A percentile compares a stretch with the other conserved stretches of the same genome.
Evolutionary conservation across 2,329 filamentous ascomycete species (phyloP).

Genomic region (Graphium sp.): DNA sequence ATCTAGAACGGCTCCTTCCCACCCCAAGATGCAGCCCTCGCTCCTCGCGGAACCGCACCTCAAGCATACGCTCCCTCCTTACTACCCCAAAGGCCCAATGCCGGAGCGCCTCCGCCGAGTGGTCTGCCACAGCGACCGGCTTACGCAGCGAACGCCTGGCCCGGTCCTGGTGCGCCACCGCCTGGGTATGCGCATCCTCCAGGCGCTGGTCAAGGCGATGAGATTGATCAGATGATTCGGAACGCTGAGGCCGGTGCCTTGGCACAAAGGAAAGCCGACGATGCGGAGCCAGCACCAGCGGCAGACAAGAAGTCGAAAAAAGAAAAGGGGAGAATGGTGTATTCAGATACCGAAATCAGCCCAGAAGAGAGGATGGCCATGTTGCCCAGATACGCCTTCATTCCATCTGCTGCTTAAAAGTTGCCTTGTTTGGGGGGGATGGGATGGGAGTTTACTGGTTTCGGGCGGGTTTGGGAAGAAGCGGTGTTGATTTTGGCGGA

Average conservation of each 20-base stretch:
- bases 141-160: slow-evolving; percentile 15
- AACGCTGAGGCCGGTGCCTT: slow-evolving; percentile 46
- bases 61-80: slow-evolving; percentile 18
- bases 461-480: no score
- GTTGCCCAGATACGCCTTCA: slow-evolving; percentile 59
- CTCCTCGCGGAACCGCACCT: slow-evolving; percentile 9
- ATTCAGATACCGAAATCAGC: slow-evolving; percentile 62
- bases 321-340: slow-evolving; percentile 58
- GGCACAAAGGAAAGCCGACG: slow-evolving; percentile 22
- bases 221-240: slow-evolving; percentile 48
- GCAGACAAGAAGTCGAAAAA: slow-evolving; percentile 52
- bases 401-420: no score
- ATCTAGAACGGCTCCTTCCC: neutral
- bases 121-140: slow-evolving; percentile 27
- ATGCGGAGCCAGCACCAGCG: slow-evolving; percentile 18
- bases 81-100: slow-evolving; percentile 27
- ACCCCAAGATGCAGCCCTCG: slow-evolving; percentile 3
- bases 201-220: slow-evolving; percentile 31
- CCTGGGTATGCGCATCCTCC: slow-evolving; percentile 25
- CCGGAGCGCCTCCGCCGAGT: slow-evolving; percentile 16
- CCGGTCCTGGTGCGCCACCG: slow-evolving; percentile 9
- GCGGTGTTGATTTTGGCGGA: no score
- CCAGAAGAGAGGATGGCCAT: slow-evolving; percentile 81
- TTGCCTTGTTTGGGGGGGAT: no score
- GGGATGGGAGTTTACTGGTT: no score